Conservation (phyloP, 805 yeast genomes). For the Spathaspora sp. region DNA sequence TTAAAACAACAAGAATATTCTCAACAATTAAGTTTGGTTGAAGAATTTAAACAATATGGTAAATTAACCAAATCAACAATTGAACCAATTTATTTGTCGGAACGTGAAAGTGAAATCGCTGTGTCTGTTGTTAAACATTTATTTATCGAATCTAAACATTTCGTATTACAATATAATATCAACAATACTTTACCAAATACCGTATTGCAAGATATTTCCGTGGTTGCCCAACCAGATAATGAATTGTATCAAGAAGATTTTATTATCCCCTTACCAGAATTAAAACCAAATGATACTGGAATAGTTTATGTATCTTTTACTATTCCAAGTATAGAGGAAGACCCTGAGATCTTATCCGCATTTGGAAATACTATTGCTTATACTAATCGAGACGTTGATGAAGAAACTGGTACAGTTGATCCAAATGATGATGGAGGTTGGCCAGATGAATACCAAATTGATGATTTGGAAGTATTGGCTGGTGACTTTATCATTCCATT, state of each 20-base stretch:
- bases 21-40: slow-evolving; percentile 64
- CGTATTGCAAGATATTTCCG: slow-evolving; percentile 72
- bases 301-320: slow-evolving; percentile 74
- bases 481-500: slow-evolving; percentile 84
- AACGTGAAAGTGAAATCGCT: slow-evolving; percentile 88
- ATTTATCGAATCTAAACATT: slow-evolving; percentile 60
- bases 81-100: slow-evolving; percentile 67
- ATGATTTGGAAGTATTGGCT: slow-evolving; percentile 65
- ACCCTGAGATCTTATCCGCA: slow-evolving; percentile 24
- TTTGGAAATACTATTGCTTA: slow-evolving; percentile 70
- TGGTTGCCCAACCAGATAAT: slow-evolving; percentile 60
- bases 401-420: slow-evolving; percentile 55
- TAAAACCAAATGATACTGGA: slow-evolving; percentile 69
- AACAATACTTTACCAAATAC: slow-evolving; percentile 80
- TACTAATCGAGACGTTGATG: slow-evolving; percentile 76
- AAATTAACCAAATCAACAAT: slow-evolving; percentile 67
- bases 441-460: slow-evolving; percentile 91
- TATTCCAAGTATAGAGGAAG: slow-evolving; percentile 46
- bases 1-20: slow-evolving; percentile 62
- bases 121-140: slow-evolving; percentile 82
- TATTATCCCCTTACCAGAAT: slow-evolving; percentile 66
- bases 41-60: slow-evolving; percentile 75
- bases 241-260: slow-evolving; percentile 64
- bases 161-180: slow-evolving; percentile 77
- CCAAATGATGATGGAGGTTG: slow-evolving; percentile 82